phyloP scores from a whole-genome alignment of 2,329 filamentous ascomycete species.

The Pseudogymnoascus sp. region DNA sequence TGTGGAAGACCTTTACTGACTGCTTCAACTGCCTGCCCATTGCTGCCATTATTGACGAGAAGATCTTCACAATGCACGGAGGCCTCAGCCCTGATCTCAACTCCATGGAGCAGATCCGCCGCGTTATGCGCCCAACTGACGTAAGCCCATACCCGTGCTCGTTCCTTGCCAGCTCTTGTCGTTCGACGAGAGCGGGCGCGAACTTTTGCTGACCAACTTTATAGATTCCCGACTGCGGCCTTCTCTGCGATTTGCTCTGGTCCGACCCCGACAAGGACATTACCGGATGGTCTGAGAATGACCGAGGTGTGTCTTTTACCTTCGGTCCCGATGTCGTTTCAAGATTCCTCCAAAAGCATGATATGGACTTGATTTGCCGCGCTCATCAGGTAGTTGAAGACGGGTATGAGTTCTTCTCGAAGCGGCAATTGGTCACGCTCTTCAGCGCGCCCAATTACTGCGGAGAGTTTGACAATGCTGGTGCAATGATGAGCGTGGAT shows the following conservation, averaged over 20 bases:
- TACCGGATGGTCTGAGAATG: conserved; percentile 98
- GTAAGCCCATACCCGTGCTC: conserved; percentile 49
- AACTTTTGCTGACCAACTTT: conserved; percentile 26
- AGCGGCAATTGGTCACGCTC: conserved; percentile 91
- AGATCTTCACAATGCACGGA: conserved; percentile 99
- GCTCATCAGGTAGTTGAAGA: conserved; percentile 98
- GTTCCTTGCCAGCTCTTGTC: conserved; percentile 21
- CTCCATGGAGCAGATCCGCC: conserved; percentile 99
- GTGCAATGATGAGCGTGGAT: conserved; percentile 99
- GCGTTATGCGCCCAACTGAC: conserved; percentile 97
- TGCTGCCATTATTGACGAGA: conserved; percentile 97
- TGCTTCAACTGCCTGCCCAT: conserved; percentile 99
- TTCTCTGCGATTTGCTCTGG: conserved; percentile 96
- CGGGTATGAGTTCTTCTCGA: conserved; percentile 99
- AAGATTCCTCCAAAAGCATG: conserved; percentile 95
- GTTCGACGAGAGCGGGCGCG: conserved; percentile 23
- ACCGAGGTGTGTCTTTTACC: conserved; percentile 96
- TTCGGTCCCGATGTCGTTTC: conserved; percentile 97
- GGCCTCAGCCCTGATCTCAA: conserved; percentile 94
- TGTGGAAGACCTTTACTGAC: conserved; percentile 99
- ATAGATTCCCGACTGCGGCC: conserved; percentile 94
- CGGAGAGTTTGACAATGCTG: conserved; percentile 97
- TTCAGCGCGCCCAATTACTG: conserved; percentile 99
- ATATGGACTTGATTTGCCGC: conserved; percentile 99
- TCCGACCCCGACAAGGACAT: conserved; percentile 99